Conservation (phyloP, 139 green algal genomes). For the Chlorella sp. region DNA sequence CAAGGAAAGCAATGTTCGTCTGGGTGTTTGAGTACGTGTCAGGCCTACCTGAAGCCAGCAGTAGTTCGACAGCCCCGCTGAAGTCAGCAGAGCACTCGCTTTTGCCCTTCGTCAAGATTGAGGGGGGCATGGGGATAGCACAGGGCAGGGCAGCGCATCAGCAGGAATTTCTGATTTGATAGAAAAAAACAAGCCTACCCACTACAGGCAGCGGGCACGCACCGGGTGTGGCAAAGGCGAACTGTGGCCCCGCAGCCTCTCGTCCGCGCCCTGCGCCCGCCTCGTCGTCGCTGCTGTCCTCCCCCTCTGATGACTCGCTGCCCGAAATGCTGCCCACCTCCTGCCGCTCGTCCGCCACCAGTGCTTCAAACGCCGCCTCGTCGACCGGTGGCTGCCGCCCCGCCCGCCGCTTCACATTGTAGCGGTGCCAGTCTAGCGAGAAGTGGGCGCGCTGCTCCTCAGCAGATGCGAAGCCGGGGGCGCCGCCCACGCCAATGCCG, state of each 20-base stretch:
- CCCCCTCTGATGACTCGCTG: conserved; percentile 21
- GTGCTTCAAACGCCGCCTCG: conserved; percentile 65
- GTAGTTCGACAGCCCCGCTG: too few species aligned
- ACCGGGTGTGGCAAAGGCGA: conserved; percentile 14
- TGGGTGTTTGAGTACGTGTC: too few species aligned
- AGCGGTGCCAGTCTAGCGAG: conserved; percentile 90
- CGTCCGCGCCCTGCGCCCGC: not conserved
- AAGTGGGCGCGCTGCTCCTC: conserved; percentile 88
- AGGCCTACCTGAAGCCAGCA: too few species aligned
- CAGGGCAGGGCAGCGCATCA: too few species aligned
- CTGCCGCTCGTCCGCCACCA: conserved; percentile 52
- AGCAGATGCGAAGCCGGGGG: conserved; percentile 55
- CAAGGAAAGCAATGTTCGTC: too few species aligned
- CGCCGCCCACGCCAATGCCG: conserved; percentile 60
- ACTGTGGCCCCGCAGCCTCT: conserved; percentile 11
- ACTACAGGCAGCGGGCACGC: not conserved
- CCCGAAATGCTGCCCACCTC: conserved; percentile 58
- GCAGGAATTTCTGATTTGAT: too few species aligned
- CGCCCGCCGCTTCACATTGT: conserved; percentile 83
- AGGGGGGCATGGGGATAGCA: too few species aligned
- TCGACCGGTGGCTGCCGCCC: conserved; percentile 40
- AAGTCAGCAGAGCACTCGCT: too few species aligned
- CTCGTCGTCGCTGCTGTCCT: conserved; percentile 18
- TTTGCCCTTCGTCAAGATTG: too few species aligned
- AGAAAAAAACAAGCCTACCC: not conserved